Base-by-base conservation (phyloP, 768 basidiomycete species). In the Boletus bicolor region DNA sequence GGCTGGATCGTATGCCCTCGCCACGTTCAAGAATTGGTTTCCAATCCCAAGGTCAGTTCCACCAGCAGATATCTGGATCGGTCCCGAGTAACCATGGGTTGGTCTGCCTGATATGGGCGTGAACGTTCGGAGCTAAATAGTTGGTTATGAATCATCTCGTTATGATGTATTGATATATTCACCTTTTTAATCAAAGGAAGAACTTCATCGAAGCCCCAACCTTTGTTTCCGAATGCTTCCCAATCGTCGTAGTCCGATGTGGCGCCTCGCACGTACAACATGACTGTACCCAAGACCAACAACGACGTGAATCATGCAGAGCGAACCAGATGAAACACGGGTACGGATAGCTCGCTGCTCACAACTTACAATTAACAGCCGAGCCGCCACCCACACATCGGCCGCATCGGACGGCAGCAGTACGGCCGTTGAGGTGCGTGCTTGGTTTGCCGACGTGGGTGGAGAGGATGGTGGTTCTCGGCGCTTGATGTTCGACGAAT, bases 241-340 rank as follows among this genome's bases (percentile, higher is more conserved):
- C 85, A 87, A 48, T 82, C 81, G 58, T 88, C 82, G 46, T 81
- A 86, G 63, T 88, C 86, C 0, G 84, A 85, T 2, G 82, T 79
- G 8, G 81, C 68, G 14, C 82, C 79, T 26, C 86, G 78, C 0
- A 77, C 80, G 57, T 86, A 87, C 75, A 81, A 75, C 64, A 76
- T 75, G 62, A 71, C 77, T 68, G 14, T 7, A 46, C 32, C 10
- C 19, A 10, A n/a, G n/a, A n/a, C 0, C 53, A 41, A 44, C 5
- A 21, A 19, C 7, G 34, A 32, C 6, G 21, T 37, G 19, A 44
- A 17, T 37, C 4, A 6, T 24, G 9, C 3, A 8, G 4, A 19
- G 10, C 19, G 26, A 44, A 28, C 10, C 7, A 3, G 11, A 45
- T 32, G 41, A 11, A 28, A 8, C 3, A 7, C 9, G 7, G 11